Evolutionary conservation across 208 protist species (phyloP).

Genomic region (Vickermania ingenoplastis): DNA sequence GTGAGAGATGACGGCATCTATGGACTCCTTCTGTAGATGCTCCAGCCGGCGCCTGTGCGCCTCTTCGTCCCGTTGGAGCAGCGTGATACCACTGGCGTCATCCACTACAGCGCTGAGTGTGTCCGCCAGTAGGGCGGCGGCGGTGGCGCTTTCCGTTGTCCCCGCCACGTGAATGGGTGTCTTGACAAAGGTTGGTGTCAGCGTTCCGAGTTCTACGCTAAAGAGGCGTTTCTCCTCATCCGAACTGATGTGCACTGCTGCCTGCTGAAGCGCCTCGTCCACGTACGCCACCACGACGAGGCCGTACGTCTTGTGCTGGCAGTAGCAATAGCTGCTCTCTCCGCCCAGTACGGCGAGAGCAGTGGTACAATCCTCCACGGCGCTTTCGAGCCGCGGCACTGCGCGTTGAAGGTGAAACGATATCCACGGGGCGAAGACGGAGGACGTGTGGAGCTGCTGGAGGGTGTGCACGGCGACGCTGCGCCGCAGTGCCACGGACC

Average conservation of each 20-base stretch:
- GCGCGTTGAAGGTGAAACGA: constrained; percentile 62
- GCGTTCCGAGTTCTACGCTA: constrained; percentile 29
- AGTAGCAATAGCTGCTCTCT: constrained; percentile 73
- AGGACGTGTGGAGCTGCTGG: constrained; percentile 71
- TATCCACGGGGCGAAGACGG: constrained; percentile 44
- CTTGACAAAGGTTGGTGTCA: constrained; percentile 78
- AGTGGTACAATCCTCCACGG: constrained; percentile 62
- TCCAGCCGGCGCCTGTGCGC: constrained; percentile 39
- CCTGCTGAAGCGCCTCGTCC: constrained; percentile 48
- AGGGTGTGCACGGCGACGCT: constrained; percentile 58
- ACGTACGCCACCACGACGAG: constrained; percentile 70
- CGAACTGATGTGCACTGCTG: constrained; percentile 59
- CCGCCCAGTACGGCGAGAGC: constrained; percentile 73
- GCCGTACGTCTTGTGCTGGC: constrained; percentile 75
- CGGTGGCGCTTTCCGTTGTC: constrained; percentile 31
- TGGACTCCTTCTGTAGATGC: constrained; percentile 20
- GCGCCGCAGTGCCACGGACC: constrained; percentile 43
- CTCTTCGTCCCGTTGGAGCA: constrained; percentile 51
- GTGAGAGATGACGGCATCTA: constrained; percentile 24
- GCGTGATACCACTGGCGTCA: constrained; percentile 50
- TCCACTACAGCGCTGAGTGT: constrained; percentile 50
- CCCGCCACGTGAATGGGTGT: constrained; percentile 52
- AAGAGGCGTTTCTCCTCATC: constrained; percentile 72
- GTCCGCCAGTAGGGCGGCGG: constrained; percentile 35
- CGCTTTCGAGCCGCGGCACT: constrained; percentile 39